Conservation (phyloP, 1,284 basidiomycete genomes). For the Athelia psychrophila region DNA sequence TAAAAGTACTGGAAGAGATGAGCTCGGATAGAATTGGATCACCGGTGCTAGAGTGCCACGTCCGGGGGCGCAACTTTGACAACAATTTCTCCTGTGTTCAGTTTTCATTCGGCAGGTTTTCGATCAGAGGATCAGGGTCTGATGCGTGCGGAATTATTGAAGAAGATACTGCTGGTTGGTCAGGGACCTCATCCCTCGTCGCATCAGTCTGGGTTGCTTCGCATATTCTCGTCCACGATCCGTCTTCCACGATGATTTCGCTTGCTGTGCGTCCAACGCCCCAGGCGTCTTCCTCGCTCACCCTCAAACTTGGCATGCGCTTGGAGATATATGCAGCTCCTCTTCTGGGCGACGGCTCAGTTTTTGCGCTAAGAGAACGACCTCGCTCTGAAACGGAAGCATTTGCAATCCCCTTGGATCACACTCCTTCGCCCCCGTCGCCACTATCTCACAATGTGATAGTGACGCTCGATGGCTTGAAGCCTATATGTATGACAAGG, state of each 20-base stretch:
- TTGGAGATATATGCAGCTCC: slow-evolving; percentile 5
- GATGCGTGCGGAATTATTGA: slow-evolving; percentile 23
- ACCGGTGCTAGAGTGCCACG: slow-evolving; percentile 26
- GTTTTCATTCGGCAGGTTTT: slow-evolving; percentile 26
- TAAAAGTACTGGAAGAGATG: slow-evolving; percentile 17
- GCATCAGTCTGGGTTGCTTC: slow-evolving; percentile 32
- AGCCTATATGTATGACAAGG: no score
- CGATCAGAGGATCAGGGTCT: slow-evolving; percentile 18
- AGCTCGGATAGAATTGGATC: slow-evolving; percentile 19
- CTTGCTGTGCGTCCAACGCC: slow-evolving; percentile 26
- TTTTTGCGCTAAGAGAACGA: no score
- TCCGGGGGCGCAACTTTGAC: slow-evolving; percentile 16
- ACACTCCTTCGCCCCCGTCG: no score
- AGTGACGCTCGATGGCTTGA: no score
- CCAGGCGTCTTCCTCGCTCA: slow-evolving; percentile 4
- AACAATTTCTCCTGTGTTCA: slow-evolving; percentile 29
- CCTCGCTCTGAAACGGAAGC: no score
- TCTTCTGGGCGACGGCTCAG: no score
- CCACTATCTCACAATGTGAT: no score
- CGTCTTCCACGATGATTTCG: slow-evolving; percentile 18
- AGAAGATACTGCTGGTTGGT: slow-evolving; percentile 29
- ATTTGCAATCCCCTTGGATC: no score
- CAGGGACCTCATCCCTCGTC: slow-evolving; percentile 29
- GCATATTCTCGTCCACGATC: slow-evolving; percentile 21
- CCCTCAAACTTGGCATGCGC: slow-evolving; percentile 22